phyloP scores from a whole-genome alignment of 2,329 filamentous ascomycete genomes.

The Leptographium procerum region DNA sequence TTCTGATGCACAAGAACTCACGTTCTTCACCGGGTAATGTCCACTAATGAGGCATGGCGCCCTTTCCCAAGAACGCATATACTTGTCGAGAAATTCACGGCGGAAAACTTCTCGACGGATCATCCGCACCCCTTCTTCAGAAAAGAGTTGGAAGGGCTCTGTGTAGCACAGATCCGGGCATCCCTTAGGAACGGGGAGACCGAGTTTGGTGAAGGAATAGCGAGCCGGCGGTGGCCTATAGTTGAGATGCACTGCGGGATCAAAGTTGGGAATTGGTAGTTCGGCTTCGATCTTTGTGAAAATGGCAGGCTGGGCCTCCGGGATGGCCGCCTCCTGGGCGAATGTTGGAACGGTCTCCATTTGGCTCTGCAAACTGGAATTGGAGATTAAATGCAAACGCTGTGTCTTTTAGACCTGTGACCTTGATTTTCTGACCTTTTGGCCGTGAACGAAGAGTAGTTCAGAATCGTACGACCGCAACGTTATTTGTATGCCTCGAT shows the following conservation, averaged over 20 bases:
- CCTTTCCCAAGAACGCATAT: constrained; percentile 10
- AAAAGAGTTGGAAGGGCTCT: constrained; percentile 10
- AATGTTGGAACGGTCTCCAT: constrained; percentile 6
- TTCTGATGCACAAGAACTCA: not conserved
- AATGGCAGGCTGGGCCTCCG: constrained; percentile 3
- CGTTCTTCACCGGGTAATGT: constrained; percentile 6
- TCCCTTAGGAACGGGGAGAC: constrained; percentile 5
- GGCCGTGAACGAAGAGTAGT: too few relatives aligned
- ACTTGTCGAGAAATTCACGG: constrained; percentile 11
- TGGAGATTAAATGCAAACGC: not conserved
- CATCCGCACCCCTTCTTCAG: constrained; percentile 10
- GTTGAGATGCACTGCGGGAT: constrained; percentile 9
- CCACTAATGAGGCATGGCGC: constrained; percentile 11
- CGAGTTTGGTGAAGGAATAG: constrained; percentile 8
- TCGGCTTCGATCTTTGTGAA: constrained; percentile 4
- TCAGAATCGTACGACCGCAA: not conserved
- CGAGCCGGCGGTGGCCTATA: constrained; percentile 8
- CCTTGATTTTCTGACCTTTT: not conserved
- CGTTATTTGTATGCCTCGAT: not conserved
- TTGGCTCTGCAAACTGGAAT: too few relatives aligned
- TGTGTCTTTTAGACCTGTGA: not conserved
- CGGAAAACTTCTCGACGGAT: constrained; percentile 11
- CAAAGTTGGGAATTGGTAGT: constrained; percentile 9
- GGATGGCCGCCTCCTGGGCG: constrained; percentile 6
- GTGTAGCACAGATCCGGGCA: constrained; percentile 9